A percentile compares a stretch with the other conserved stretches of the same genome.
phyloP scores from a whole-genome alignment of 1,139 yeast species.

The Sugiyamaella novakii region DNA sequence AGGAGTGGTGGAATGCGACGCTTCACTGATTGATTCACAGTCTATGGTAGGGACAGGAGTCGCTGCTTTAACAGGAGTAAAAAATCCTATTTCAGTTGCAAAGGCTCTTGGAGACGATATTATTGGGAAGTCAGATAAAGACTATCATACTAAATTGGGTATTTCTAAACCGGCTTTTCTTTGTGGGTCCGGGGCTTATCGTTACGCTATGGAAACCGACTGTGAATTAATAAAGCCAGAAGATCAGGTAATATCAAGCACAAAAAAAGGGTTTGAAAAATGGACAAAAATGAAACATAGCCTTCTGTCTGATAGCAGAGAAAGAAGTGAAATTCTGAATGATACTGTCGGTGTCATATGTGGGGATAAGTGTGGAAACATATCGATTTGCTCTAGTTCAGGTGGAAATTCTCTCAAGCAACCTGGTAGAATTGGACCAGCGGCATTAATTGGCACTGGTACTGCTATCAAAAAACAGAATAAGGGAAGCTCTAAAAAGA shows the following conservation, averaged over 20 bases:
- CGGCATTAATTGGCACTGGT: conserved; percentile 44
- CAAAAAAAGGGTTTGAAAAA: conserved; percentile 27
- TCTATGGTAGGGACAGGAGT: conserved; percentile 33
- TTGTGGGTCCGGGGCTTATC: conserved; percentile 41
- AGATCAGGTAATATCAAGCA: conserved; percentile 26
- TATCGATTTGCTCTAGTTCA: conserved; percentile 43
- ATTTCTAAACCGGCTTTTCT: conserved; percentile 41
- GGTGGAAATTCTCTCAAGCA: conserved; percentile 45
- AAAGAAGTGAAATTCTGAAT: conserved; percentile 16
- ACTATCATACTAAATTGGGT: conserved; percentile 28
- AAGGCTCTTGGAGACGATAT: conserved; percentile 24
- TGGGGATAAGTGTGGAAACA: conserved; percentile 32
- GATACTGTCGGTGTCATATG: conserved; percentile 48
- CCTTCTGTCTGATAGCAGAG: conserved; percentile 7
- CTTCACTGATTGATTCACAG: conserved; percentile 39
- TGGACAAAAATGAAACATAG: conserved; percentile 25
- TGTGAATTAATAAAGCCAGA: conserved; percentile 24
- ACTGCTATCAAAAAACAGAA: conserved; percentile 25
- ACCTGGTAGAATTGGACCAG: conserved; percentile 48
- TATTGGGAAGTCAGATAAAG: conserved; percentile 10
- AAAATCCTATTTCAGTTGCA: conserved; percentile 40
- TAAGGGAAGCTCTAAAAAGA: not conserved
- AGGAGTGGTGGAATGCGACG: conserved; percentile 59
- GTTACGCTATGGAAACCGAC: conserved; percentile 33
- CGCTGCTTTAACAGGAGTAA: conserved; percentile 39